Evolutionary conservation across 2,329 filamentous ascomycete genomes (phyloP).

Genomic region (Aspergillus aculeatus): DNA sequence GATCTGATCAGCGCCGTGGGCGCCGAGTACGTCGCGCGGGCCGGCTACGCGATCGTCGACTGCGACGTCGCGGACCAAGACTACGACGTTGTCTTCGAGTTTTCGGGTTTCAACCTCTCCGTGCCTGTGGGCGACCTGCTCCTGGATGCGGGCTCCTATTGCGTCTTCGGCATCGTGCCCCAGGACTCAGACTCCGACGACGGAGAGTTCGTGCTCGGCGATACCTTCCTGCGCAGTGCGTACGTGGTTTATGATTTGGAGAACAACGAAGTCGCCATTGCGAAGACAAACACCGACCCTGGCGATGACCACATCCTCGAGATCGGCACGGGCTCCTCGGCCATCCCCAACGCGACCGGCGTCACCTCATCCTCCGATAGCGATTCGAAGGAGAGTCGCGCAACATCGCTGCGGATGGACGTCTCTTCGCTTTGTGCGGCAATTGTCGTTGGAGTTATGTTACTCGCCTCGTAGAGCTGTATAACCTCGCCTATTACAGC

Average conservation of each 20-base stretch:
- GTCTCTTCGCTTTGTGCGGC: too few species aligned
- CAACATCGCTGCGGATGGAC: too few species aligned
- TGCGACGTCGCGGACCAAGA: slow-evolving; percentile 52
- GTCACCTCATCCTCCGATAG: too few species aligned
- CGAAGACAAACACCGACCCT: slow-evolving; percentile 61
- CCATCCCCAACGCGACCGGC: slow-evolving; percentile 53
- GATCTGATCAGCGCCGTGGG: slow-evolving; percentile 58
- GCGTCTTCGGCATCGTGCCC: slow-evolving; percentile 53
- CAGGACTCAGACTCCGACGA: slow-evolving; percentile 33
- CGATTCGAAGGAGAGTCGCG: too few species aligned
- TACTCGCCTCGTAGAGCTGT: too few species aligned
- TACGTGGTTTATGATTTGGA: slow-evolving; percentile 63
- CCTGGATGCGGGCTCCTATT: slow-evolving; percentile 48
- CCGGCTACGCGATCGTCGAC: slow-evolving; percentile 54
- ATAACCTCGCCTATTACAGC: too few species aligned
- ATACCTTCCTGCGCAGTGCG: slow-evolving; percentile 62
- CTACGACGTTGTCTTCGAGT: slow-evolving; percentile 57
- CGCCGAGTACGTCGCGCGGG: slow-evolving; percentile 58
- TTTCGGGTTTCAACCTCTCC: slow-evolving; percentile 55
- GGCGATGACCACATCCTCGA: slow-evolving; percentile 52
- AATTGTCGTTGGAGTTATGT: too few species aligned
- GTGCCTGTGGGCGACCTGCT: slow-evolving; percentile 58
- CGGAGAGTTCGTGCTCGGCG: slow-evolving; percentile 54
- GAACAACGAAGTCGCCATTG: slow-evolving; percentile 61
- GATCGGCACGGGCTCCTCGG: slow-evolving; percentile 50